phyloP scores from a whole-genome alignment of 371 early-diverging fungal genomes.

The Mortierella sp. region DNA sequence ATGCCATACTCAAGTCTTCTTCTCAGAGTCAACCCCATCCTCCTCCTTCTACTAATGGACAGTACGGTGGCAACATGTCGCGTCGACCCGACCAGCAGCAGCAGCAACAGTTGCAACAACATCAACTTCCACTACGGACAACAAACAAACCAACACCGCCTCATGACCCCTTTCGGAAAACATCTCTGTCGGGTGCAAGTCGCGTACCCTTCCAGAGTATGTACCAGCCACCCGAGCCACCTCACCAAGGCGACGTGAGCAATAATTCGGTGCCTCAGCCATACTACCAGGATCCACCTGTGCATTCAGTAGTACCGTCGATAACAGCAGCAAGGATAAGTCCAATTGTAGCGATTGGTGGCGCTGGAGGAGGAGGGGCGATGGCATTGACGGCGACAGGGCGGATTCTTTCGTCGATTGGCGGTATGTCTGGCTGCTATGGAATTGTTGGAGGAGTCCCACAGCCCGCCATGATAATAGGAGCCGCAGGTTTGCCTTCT shows the following conservation, averaged over 20 bases:
- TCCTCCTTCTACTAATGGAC: background rate
- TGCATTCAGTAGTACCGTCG: background rate
- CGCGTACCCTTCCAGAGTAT: slow-evolving; percentile 24
- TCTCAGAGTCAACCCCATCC: background rate
- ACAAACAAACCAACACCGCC: slow-evolving; percentile 53
- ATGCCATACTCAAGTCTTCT: slow-evolving; percentile 26
- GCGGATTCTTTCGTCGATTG: slow-evolving; percentile 34
- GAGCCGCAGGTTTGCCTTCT: background rate
- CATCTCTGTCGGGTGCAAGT: slow-evolving; percentile 10
- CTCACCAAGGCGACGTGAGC: background rate
- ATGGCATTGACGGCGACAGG: slow-evolving; percentile 35
- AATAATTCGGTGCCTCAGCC: background rate
- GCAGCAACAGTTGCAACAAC: slow-evolving; percentile 3
- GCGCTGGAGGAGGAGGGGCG: background rate
- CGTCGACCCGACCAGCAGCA: slow-evolving; percentile 12
- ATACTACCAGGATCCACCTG: slow-evolving; percentile 4
- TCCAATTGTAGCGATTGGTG: background rate
- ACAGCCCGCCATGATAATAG: background rate
- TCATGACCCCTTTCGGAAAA: slow-evolving; percentile 47
- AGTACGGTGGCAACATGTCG: background rate
- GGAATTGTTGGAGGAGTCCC: slow-evolving; percentile 30
- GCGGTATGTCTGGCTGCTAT: slow-evolving; percentile 43
- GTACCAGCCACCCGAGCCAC: slow-evolving; percentile 38
- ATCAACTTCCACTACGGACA: slow-evolving; percentile 36
- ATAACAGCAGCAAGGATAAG: background rate